Conservation (phyloP, 345 rosid genomes). For the Ceriops tagal region DNA sequence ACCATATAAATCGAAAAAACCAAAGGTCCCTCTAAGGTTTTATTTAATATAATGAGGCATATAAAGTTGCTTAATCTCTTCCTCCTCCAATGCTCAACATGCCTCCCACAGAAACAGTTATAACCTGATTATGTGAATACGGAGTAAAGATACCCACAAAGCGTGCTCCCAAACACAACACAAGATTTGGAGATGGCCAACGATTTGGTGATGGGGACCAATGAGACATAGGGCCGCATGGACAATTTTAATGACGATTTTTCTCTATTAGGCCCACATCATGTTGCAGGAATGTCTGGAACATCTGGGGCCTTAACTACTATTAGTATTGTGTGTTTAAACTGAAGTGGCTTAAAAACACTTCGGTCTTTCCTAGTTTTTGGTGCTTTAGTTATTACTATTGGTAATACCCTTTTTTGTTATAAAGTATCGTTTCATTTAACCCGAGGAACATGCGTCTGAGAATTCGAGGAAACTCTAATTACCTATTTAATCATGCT, state of each 20-base stretch:
- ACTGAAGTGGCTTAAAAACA: background rate
- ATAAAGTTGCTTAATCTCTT: background rate
- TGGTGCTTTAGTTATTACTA: background rate
- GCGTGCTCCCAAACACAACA: background rate
- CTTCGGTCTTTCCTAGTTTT: background rate
- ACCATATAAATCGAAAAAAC: background rate
- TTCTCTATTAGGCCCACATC: constrained; percentile 4
- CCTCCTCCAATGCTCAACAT: background rate
- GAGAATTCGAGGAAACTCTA: too few species aligned
- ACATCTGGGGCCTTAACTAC: constrained; percentile 14
- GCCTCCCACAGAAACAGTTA: background rate
- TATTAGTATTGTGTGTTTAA: background rate
- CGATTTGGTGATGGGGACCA: constrained; percentile 8
- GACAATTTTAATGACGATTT: background rate
- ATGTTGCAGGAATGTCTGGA: constrained; percentile 20
- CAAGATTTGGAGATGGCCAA: constrained; percentile 1
- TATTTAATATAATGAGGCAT: constrained; percentile 6
- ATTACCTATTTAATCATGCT: too few species aligned
- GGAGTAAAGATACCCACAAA: background rate
- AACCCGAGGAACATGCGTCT: too few species aligned
- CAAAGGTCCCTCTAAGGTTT: background rate
- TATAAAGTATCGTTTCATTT: too few species aligned
- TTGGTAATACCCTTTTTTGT: too few species aligned
- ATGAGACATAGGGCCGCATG: background rate
- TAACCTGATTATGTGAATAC: background rate